Evolutionary conservation across 108 stramenopile species (phyloP).

Genomic region (Epipyxis sp.): DNA sequence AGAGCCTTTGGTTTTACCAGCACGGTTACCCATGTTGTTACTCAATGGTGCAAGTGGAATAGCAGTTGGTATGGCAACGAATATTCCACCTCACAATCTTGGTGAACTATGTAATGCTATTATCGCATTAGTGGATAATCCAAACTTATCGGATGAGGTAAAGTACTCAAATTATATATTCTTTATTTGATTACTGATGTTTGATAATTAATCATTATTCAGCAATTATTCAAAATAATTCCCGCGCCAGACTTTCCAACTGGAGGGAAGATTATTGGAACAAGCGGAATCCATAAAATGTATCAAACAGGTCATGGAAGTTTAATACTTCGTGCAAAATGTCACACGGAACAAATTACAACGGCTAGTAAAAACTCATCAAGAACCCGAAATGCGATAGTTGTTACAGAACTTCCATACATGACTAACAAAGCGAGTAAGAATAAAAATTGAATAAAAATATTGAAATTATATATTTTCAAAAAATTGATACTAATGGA

Average conservation of each 20-base stretch:
- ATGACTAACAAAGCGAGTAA: conserved; percentile 76
- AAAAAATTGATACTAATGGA: too few relatives aligned
- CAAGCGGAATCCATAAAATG: conserved; percentile 65
- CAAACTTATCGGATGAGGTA: conserved; percentile 7
- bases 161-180: too few relatives aligned
- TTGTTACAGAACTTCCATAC: conserved; percentile 90
- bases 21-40: conserved; percentile 78
- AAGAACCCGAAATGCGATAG: conserved; percentile 70
- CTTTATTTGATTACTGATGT: too few relatives aligned
- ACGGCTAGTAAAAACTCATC: conserved; percentile 36
- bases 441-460: background rate
- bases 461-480: too few relatives aligned
- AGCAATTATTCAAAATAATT: conserved; percentile 66
- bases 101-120: conserved; percentile 77
- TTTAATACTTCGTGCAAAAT: conserved; percentile 73
- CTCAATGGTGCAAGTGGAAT: conserved; percentile 89
- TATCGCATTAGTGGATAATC: conserved; percentile 47
- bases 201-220: too few relatives aligned
- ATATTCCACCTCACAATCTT: conserved; percentile 93
- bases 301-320: conserved; percentile 86
- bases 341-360: conserved; percentile 71
- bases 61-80: conserved; percentile 95
- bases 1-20: conserved; percentile 85
- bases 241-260: conserved; percentile 96
- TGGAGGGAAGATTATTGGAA: conserved; percentile 71